Evolutionary conservation across 2,329 filamentous ascomycete species (phyloP), one percentile per base, ranked within the genome.

Genomic region (Fusarium musae): DNA sequence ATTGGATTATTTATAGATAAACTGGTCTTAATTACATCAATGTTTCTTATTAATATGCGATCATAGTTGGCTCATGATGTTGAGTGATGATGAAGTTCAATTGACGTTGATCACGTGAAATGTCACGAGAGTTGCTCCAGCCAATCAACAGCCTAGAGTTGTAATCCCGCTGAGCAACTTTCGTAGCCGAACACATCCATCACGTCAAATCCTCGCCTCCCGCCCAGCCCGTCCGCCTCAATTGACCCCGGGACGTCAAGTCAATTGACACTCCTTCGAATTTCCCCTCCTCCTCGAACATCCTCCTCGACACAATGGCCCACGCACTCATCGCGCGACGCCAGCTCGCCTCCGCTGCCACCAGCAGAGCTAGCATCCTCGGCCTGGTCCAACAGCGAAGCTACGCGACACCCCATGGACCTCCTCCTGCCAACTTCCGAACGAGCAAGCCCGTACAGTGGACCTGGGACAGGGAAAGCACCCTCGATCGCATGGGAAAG

Each of bases 401-500:
- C 73, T 90, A 90, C 75, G 90, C 92, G 75, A 91, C 93, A 53
- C 94, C 94, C 73, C 87, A 89, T 74, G 94, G 95, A 54, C 91
- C 93, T 76, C 94, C 94, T 75, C 93, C 94, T 65, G 86, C 91
- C 76, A 91, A 92, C 74, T 98, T 97, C 88, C 91, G 96, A 77
- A 87, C 95, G 78, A 89, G 91, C 79, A 88, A 87, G 72, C 91
- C 89, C 58, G 89, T 91, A 82, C 85, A 90, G 85, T 98, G 95
- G 94, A 91, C 97, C 76, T 90, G 97, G 83, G 88, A 91, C 74
- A 87, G 89, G 72, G 94, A 97, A 82, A 90, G 88, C 74, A 90
- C 93, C 40, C 85, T 97, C 77, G 94, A 98, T 85, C 93, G 92
- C 83, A 88, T 94, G 73, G 95, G 93, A 78, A 96, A 95, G 82